Evolutionary conservation across 164 flowering plant genomes (phyloP), one percentile per base, ranked within the genome.

Genomic region (Piper betle): DNA sequence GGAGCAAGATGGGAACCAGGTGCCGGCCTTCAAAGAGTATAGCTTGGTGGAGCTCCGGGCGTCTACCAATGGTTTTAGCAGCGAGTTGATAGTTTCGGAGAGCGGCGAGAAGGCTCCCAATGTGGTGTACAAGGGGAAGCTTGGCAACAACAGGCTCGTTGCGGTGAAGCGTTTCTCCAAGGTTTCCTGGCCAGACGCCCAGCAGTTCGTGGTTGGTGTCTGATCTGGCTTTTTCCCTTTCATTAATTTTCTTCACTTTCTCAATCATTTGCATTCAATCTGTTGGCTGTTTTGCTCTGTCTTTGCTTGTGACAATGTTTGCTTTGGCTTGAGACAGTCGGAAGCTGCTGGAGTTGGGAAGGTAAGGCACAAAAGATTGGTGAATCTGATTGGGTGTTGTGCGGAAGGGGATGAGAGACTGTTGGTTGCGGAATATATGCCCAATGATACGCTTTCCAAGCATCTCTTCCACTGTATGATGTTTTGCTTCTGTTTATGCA

Each of bases 41-140:
- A 64, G 68, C 1, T 73, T 87, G 13, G 52, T 60, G 5, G 88
- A 85, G 67, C 84, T 87, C 4, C 71, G 84, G 17, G 64, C 60
- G 18, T 91, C 95, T 3, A 84, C 95, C 10, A 82, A 84, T 65
- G 86, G 86, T 11, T 87, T 87, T 66, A 81, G 77, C 63, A 40
- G 78, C 19, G 82, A 81, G 1, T 41, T 63, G 13, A 87, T 87
- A 7, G 91, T 87, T 15, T 87, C 95, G 4, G 95, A 87, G 76
- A 81, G 95, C 67, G 95, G 95, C 4, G 91, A 85, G 71, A 87
- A 82, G 68, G 95, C 95, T 53, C 91, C 89, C 0, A 87, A 87
- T 71, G 86, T 85, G 13, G 91, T 87, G 50, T 87, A 81, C 64
- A 79, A 73, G 72, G 96, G 86, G 2, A 82, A 76, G 66, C 79